These are phyloP conservation scores for Quercus dentata DNA, from an alignment of 306 rosid species.

Conservation along the genomic window DNA sequence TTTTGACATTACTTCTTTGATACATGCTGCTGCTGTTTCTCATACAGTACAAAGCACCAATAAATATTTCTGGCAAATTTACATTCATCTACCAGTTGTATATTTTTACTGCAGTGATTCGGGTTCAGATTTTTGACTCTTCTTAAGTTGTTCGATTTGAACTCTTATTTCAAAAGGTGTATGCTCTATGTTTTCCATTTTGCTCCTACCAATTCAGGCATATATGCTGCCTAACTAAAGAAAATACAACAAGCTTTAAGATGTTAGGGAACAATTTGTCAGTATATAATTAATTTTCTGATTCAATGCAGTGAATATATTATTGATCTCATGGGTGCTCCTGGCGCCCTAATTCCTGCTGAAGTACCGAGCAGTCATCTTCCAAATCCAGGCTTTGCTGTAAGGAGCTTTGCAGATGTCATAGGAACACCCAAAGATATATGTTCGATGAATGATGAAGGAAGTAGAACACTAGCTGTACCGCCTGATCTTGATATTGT, in stretches of 20 bases:
- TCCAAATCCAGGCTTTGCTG: constrained; percentile 61
- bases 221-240: background rate
- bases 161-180: background rate
- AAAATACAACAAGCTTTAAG: constrained; percentile 14
- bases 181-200: background rate
- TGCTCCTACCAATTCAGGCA: background rate
- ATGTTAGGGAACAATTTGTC: constrained; percentile 12
- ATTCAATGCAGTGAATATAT: constrained; percentile 85
- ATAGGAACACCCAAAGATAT: constrained; percentile 39
- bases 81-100: background rate
- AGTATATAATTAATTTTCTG: constrained; percentile 31
- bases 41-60: background rate
- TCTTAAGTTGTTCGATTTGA: constrained; percentile 18
- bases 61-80: background rate
- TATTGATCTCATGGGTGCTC: constrained; percentile 98
- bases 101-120: background rate
- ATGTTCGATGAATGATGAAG: constrained; percentile 36
- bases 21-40: background rate
- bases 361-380: constrained; percentile 92
- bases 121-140: background rate
- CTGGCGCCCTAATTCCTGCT: constrained; percentile 92
- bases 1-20: background rate
- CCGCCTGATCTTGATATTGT: constrained; percentile 36
- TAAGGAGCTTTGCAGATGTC: constrained; percentile 59
- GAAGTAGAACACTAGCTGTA: constrained; percentile 30